These are phyloP conservation scores for Russula lepida DNA, from an alignment of 768 basidiomycete species.

Conservation along the genomic window DNA sequence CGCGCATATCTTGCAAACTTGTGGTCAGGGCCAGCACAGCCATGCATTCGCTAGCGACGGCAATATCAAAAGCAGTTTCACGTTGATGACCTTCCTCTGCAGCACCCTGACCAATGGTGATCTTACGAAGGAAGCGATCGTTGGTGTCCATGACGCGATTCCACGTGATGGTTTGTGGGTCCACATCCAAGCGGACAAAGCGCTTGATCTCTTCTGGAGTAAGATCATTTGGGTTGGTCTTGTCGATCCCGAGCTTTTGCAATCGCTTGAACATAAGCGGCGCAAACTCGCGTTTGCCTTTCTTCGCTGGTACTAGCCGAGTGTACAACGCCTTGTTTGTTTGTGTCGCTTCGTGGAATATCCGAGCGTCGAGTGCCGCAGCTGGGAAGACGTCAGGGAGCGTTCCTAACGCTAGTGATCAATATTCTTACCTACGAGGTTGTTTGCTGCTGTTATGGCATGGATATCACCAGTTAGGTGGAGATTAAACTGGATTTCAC, in stretches of 20 bases:
- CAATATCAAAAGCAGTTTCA: conserved; percentile 90
- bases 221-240: conserved; percentile 85
- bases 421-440: conserved; percentile 62
- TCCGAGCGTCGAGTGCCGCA: conserved; percentile 92
- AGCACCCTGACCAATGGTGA: conserved; percentile 82
- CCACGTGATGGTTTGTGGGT: conserved; percentile 90
- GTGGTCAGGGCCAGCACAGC: conserved; percentile 91
- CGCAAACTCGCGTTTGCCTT: conserved; percentile 90
- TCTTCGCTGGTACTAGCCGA: conserved; percentile 86
- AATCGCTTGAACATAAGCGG: conserved; percentile 95
- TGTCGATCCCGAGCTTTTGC: conserved; percentile 89
- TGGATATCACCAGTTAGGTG: conserved; percentile 97
- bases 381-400: conserved; percentile 39
- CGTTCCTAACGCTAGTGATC: background rate
- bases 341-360: conserved; percentile 96
- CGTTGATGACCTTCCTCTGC: conserved; percentile 89
- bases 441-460: conserved; percentile 95
- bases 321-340: conserved; percentile 91
- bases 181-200: conserved; percentile 89
- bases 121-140: conserved; percentile 91
- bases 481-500: conserved; percentile 67
- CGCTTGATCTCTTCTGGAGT: conserved; percentile 86
- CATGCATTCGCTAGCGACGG: conserved; percentile 97
- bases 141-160: conserved; percentile 96
- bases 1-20: conserved; percentile 82